These are phyloP conservation scores for Gracilaria gracilis DNA, from an alignment of 23 red algal genomes.

Conservation along the genomic window DNA sequence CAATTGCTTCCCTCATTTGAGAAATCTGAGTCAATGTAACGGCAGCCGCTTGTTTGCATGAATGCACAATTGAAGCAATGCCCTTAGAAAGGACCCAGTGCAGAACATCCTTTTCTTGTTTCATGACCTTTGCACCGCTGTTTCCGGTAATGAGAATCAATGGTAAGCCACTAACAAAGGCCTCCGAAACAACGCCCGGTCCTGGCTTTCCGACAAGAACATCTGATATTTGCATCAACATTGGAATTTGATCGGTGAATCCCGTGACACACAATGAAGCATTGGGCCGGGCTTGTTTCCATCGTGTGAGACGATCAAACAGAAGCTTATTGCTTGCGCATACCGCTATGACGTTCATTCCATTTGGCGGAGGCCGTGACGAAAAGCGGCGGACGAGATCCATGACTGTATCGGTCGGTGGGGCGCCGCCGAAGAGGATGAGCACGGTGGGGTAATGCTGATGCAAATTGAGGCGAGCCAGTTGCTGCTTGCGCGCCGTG, in stretches of 20 bases:
- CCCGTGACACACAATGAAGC: conserved; percentile 41
- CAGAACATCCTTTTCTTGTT: conserved; percentile 79
- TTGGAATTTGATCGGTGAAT: conserved; percentile 64
- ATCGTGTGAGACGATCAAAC: conserved; percentile 26
- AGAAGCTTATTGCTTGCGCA: conserved; percentile 73
- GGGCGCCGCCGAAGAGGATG: conserved; percentile 84
- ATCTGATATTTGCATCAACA: conserved; percentile 77
- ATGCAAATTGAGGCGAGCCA: conserved; percentile 29
- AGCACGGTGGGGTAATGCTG: conserved; percentile 57
- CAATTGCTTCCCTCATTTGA: conserved; percentile 58
- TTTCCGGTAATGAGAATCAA: conserved; percentile 58
- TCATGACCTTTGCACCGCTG: conserved; percentile 70
- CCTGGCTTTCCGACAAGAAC: conserved; percentile 88
- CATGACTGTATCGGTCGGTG: conserved; percentile 53
- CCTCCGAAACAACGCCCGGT: conserved; percentile 85
- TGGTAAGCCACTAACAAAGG: conserved; percentile 69
- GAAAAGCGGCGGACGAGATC: conserved; percentile 33
- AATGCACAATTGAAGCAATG: conserved; percentile 52
- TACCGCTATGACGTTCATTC: conserved; percentile 67
- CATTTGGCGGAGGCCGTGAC: conserved; percentile 1
- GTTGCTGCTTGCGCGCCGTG: conserved; percentile 7
- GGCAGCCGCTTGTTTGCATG: conserved; percentile 30
- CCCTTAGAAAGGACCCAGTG: conserved; percentile 66
- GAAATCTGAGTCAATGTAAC: conserved; percentile 44
- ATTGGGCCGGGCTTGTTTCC: neutral